Percentiles rank a stretch among this genome's conserved stretches.
These are phyloP conservation scores for Trichoderma asperelloides DNA, from an alignment of 495 filamentous ascomycete genomes.

Conservation along the genomic window DNA sequence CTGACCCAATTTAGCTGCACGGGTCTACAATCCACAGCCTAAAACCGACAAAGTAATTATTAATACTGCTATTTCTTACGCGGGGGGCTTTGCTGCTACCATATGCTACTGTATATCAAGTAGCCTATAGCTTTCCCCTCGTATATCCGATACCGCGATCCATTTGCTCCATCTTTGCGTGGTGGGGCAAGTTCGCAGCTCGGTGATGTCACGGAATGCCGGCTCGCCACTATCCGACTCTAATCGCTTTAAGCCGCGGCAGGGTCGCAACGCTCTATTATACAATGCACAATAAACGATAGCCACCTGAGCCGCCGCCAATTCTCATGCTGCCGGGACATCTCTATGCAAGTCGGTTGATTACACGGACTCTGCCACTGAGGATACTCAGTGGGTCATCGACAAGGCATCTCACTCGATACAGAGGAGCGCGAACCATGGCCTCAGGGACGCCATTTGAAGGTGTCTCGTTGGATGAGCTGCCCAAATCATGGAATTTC, in stretches of 20 bases:
- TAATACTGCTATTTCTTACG: neutral
- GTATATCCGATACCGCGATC: neutral
- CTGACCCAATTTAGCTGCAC: neutral
- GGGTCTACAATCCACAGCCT: no score
- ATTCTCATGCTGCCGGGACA: neutral
- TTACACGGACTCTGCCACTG: neutral
- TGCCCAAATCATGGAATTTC: constrained; percentile 83
- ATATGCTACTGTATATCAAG: neutral
- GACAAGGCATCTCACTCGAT: neutral
- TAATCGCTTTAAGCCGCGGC: neutral
- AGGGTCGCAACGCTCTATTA: neutral
- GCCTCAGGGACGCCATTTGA: neutral
- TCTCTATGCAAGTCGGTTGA: neutral
- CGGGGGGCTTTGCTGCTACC: neutral
- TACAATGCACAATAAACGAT: neutral
- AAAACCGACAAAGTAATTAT: neutral
- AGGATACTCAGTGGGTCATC: neutral
- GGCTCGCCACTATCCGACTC: neutral
- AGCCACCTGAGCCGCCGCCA: neutral
- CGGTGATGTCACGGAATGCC: constrained; percentile 5
- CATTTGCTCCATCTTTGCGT: neutral
- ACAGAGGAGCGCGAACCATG: neutral
- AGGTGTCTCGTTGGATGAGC: constrained; percentile 47
- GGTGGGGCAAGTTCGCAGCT: neutral
- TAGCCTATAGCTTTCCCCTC: neutral